Evolutionary conservation across 768 basidiomycete species (phyloP).

Genomic region (Lanmaoa rubissima): DNA sequence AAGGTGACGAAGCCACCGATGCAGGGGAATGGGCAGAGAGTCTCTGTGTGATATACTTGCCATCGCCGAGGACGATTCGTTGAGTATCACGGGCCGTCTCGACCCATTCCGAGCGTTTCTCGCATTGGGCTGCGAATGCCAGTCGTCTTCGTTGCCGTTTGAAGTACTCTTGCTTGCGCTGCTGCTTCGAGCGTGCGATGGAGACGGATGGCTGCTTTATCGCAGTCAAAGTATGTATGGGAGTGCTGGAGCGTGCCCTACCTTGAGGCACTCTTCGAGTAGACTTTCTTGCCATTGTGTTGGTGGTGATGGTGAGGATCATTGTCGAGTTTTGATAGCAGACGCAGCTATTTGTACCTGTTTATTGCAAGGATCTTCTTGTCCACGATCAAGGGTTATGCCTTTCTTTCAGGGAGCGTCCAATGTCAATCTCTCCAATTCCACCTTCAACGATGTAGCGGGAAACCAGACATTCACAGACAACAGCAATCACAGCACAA

Average conservation of each 20-base stretch:
- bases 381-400: conserved; percentile 5
- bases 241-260: conserved; percentile 28
- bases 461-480: conserved; percentile 18
- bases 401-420: conserved; percentile 27
- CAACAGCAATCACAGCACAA: conserved; percentile 18
- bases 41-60: conserved; percentile 38
- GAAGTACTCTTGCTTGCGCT: conserved; percentile 24
- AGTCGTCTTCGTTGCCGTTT: conserved; percentile 17
- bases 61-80: conserved; percentile 39
- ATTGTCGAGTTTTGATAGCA: background rate
- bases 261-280: conserved; percentile 24
- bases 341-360: background rate
- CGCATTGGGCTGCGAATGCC: conserved; percentile 23
- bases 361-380: background rate
- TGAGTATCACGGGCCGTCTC: conserved; percentile 37
- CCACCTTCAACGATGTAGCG: conserved; percentile 22
- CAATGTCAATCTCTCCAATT: conserved; percentile 13
- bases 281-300: conserved; percentile 22
- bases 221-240: conserved; percentile 19
- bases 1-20: conserved; percentile 14
- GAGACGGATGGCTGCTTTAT: conserved; percentile 25
- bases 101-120: conserved; percentile 32
- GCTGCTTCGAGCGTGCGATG: conserved; percentile 15
- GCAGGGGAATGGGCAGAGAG: conserved; percentile 6
- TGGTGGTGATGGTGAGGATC: conserved; percentile 5